Base-by-base conservation (phyloP, 345 rosid species). In the Passiflora organensis region DNA sequence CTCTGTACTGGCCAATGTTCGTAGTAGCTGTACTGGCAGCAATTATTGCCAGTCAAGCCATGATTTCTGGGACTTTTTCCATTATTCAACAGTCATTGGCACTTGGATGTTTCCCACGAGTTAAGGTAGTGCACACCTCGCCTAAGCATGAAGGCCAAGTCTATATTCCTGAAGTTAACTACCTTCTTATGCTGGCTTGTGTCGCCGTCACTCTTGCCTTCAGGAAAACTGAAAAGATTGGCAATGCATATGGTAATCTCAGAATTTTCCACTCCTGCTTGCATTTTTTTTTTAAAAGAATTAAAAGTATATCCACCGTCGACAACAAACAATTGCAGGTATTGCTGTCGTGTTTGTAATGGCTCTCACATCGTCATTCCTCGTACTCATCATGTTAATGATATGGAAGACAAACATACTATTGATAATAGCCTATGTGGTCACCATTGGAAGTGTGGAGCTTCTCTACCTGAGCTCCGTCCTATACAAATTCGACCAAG, bases 31-130 rank as follows among this genome's bases (percentile, higher is more conserved):
- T 79, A 9, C 2, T 69, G 56, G 83, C 87, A 0, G 42, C 91
- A 0, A 74, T 79, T 49, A 73, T 81, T 25, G 83, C 87, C 1
- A 84, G 85, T 22, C 82, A 84, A 49, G 81, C 87, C 0, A 71
- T 81, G 80, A 84, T 81, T 23, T 84, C 87, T 0, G 85, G 73
- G 4, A 62, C 87, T 0, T 84, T 81, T 68, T 79, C 87, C 0
- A 79, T 79, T 17, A 71, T 81, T 55, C 83, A 84, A 32, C 91
- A 84, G 53, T 84, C 85, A 9, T 73, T 77, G 34, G 57, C 87
- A 0, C 51, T 84, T 0, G 87, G 87, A 4, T 81, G 91, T 36
- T 84, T 81, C 55, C 83, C 91, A 28, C 76, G 71, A 0, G 91
- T 84, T n/a, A 84, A 75, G 60, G 37, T 84, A 16, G 77, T 81